phyloP scores from a whole-genome alignment of 163 green algal genomes.

The Volvox carteri region DNA sequence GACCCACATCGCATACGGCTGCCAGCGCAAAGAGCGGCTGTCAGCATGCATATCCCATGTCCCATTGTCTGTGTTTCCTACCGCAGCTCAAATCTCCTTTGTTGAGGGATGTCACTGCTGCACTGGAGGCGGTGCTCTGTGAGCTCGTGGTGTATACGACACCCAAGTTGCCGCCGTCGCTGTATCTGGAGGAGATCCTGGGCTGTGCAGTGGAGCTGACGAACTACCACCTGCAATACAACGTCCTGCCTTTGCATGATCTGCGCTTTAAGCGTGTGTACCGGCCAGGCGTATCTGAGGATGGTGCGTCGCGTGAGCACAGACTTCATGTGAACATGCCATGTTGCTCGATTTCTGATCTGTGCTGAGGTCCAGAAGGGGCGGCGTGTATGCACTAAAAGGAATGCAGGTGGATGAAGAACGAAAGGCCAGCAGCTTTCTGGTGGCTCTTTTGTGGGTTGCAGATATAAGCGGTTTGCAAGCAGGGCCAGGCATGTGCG shows the following conservation, averaged over 20 bases:
- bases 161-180: constrained; percentile 55
- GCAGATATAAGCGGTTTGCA: too few species aligned
- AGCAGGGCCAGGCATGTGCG: too few species aligned
- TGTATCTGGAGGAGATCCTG: constrained; percentile 69
- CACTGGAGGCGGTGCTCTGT: constrained; percentile 59
- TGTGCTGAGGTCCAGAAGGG: too few species aligned
- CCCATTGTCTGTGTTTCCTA: too few species aligned
- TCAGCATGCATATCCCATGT: too few species aligned
- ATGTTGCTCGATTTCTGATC: too few species aligned
- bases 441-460: too few species aligned
- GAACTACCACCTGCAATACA: constrained; percentile 68
- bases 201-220: constrained; percentile 32
- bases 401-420: too few species aligned
- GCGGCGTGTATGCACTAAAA: too few species aligned
- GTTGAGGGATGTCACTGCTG: neutral
- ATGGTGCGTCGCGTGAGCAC: constrained; percentile 18
- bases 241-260: constrained; percentile 63
- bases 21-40: too few species aligned
- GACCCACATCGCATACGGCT: too few species aligned
- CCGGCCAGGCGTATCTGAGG: neutral
- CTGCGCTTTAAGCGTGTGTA: constrained; percentile 48
- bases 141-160: constrained; percentile 62
- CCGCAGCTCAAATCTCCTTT: constrained; percentile 9
- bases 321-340: neutral
- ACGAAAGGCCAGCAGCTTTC: too few species aligned